Conservation (phyloP, 345 rosid genomes). For the Rhizophora mangle region DNA sequence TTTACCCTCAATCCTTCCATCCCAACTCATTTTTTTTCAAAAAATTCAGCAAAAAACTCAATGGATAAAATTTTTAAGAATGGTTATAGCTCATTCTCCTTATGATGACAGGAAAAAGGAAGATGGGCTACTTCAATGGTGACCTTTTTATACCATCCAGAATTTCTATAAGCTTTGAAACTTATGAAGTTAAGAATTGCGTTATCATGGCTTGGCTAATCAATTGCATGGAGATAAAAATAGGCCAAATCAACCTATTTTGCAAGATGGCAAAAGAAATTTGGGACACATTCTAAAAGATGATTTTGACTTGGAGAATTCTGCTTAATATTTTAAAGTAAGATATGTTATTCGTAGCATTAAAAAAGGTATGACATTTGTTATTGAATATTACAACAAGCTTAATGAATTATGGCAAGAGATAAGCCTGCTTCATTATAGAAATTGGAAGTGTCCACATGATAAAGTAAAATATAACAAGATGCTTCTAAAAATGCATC, state of each 20-base stretch:
- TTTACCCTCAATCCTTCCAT: no score
- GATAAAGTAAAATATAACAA: no score
- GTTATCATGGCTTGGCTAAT: neutral
- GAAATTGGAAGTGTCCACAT: no score
- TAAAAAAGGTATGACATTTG: neutral
- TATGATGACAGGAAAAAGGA: neutral
- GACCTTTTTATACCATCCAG: neutral
- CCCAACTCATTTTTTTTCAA: no score
- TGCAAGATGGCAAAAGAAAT: conserved; percentile 2
- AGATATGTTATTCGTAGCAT: neutral
- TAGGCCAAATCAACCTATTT: neutral
- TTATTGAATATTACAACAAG: neutral
- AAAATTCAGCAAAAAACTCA: no score
- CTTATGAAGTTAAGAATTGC: neutral
- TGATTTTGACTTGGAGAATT: neutral
- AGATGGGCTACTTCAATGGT: neutral
- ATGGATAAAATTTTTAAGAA: neutral
- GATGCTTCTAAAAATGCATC: no score
- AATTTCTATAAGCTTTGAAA: neutral
- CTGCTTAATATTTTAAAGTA: neutral
- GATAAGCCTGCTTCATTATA: neutral
- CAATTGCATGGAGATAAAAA: conserved; percentile 1
- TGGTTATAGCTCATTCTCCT: neutral
- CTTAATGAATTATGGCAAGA: neutral
- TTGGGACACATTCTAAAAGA: neutral